Base-by-base conservation (phyloP, 352 stramenopile species). In the Pythium rishiriense region DNA sequence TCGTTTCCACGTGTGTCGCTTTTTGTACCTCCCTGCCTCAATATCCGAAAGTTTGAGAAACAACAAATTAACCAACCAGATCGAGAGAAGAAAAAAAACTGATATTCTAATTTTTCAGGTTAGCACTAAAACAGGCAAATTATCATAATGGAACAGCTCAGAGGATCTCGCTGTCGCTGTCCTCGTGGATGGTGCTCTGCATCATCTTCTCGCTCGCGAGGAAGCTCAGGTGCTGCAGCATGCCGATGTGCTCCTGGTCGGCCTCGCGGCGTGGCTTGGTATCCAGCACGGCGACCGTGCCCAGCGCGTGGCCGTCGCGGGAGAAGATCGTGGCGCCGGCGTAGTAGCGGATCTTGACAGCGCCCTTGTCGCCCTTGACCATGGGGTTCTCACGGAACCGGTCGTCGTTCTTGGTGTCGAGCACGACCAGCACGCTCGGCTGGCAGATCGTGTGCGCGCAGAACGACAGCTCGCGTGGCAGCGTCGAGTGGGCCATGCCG, bases 331-430 rank as follows among this genome's bases (percentile, higher is more conserved):
- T 91, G 14, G 85, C 87, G 17, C 87, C 87, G 14, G 85, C 82
- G 62, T 96, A 96, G 66, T 94, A 96, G 58, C 85, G 80, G 63
- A 96, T 93, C 70, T 96, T 96, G 29, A 89, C 82, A 3, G 85
- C 79, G 22, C 84, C 82, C 53, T 93, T 92, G 35, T 91, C 79
- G 49, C 85, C 87, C 60, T 91, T 92, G 29, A 94, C 87, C 80
- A 96, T 93, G 22, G 87, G 87, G 69, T 96, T 96, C 50, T 96
- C 80, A 9, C 83, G 80, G 70, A 96, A 96, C 0, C 85, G 85
- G 29, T 91, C 83, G 69, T 96, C 87, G 42, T 80, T 87, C 73
- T 93, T 92, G 11, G 87, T 93, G 61, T 96, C 87, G 22, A 93
- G 70, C 58, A 96, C 83, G 28, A 96, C 87, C 21, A 96, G 64